Evolutionary conservation across 228 moss, liverwort and hornwort genomes (phyloP).

Genomic region (Sphagnum magellanicum): DNA sequence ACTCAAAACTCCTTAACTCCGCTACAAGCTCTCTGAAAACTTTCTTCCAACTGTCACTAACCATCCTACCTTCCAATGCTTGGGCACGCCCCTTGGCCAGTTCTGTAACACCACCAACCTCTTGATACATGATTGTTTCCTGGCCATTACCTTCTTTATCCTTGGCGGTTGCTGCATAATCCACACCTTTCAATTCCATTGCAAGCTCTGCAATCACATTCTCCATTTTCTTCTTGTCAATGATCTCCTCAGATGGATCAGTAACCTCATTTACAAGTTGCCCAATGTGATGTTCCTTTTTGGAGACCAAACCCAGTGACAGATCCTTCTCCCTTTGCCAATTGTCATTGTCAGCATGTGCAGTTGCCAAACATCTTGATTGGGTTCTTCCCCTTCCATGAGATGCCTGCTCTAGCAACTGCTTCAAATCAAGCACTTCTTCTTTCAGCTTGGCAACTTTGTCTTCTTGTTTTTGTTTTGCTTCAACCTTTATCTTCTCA

Average conservation of each 20-base stretch:
- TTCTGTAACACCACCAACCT: too few relatives aligned
- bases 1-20: too few relatives aligned
- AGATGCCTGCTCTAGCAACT: conserved; percentile 19
- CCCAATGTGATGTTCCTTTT: not conserved
- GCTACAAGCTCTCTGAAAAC: too few relatives aligned
- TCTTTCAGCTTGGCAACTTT: not conserved
- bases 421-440: conserved; percentile 8
- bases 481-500: conserved; percentile 38
- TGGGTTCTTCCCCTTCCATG: conserved; percentile 9
- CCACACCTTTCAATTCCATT: not conserved
- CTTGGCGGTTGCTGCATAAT: not conserved
- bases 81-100: too few relatives aligned
- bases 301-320: not conserved
- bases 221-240: not conserved
- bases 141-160: not conserved
- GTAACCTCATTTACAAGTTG: not conserved
- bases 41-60: too few relatives aligned
- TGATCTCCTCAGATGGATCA: not conserved
- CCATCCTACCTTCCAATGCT: too few relatives aligned
- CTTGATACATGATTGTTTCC: not conserved
- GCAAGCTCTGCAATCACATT: not conserved
- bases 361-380: not conserved
- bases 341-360: not conserved
- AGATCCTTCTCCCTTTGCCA: not conserved
- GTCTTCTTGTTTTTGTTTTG: conserved; percentile 7